Percentiles rank a stretch among this genome's conserved stretches.
Conservation (phyloP, 1,284 basidiomycete species). For the Leccinum subspadiceum region DNA sequence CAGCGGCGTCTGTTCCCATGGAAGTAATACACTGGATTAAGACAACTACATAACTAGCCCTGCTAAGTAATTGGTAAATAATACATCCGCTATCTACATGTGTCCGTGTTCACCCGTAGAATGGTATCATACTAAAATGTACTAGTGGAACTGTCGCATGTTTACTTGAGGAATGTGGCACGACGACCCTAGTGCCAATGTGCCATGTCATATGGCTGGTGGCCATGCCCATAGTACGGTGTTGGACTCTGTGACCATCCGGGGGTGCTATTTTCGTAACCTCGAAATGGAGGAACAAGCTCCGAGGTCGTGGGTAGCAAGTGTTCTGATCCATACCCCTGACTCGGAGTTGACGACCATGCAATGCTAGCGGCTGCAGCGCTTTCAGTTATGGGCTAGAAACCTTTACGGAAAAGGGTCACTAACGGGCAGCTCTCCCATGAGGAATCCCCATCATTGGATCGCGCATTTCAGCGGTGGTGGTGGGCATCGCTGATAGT, state of each 20-base stretch:
- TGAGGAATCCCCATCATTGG: background rate
- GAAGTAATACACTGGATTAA: background rate
- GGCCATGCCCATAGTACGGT: conserved; percentile 1
- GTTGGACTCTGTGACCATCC: conserved; percentile 11
- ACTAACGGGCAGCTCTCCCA: conserved; percentile 14
- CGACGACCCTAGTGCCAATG: background rate
- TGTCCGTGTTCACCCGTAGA: background rate
- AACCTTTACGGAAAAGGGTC: background rate
- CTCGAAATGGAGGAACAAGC: conserved; percentile 3
- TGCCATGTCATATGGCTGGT: conserved; percentile 8
- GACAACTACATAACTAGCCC: background rate
- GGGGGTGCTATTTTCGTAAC: conserved; percentile 1
- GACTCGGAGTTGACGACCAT: conserved; percentile 5
- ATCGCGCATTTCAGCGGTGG: background rate
- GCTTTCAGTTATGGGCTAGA: conserved; percentile 11
- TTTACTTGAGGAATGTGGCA: conserved; percentile 3
- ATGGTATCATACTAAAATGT: background rate
- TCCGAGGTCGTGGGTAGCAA: conserved; percentile 5
- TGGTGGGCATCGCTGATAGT: conserved; percentile 16
- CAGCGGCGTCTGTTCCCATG: too few relatives aligned
- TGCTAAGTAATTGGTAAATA: background rate
- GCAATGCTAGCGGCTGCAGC: background rate
- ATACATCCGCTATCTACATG: background rate
- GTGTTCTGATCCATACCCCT: conserved; percentile 4
- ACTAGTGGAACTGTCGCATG: conserved; percentile 11